Conservation (phyloP, 1,284 basidiomycete genomes). For the Tilletia indica region DNA sequence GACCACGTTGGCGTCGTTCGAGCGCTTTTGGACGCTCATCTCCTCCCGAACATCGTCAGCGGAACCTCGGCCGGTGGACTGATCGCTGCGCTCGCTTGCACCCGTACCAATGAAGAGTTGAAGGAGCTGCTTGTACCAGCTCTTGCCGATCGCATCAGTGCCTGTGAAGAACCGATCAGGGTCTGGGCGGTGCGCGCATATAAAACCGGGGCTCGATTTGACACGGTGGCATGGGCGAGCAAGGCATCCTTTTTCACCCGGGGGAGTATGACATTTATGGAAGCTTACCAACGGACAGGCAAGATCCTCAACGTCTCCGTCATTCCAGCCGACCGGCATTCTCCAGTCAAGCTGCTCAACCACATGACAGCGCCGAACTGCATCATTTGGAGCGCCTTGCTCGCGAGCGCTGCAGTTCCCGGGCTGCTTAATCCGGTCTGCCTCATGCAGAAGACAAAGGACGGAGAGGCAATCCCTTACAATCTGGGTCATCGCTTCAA, state of each 20-base stretch:
- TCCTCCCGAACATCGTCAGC: slow-evolving; percentile 81
- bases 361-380: slow-evolving; percentile 91
- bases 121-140: slow-evolving; percentile 61
- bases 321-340: slow-evolving; percentile 85
- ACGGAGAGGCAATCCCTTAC: slow-evolving; percentile 83
- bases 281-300: slow-evolving; percentile 90
- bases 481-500: slow-evolving; percentile 71
- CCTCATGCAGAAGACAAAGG: slow-evolving; percentile 84
- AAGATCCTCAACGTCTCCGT: slow-evolving; percentile 88
- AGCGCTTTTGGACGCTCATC: slow-evolving; percentile 80
- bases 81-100: slow-evolving; percentile 69
- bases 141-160: slow-evolving; percentile 77
- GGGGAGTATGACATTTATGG: slow-evolving; percentile 91
- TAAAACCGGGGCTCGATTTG: slow-evolving; percentile 88
- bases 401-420: slow-evolving; percentile 53
- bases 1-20: slow-evolving; percentile 83
- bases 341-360: slow-evolving; percentile 88
- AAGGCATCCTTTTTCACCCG: slow-evolving; percentile 79
- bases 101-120: slow-evolving; percentile 84
- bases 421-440: slow-evolving; percentile 65
- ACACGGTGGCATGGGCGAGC: slow-evolving; percentile 80
- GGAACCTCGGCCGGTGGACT: slow-evolving; percentile 92
- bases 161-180: slow-evolving; percentile 72
- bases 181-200: slow-evolving; percentile 76
- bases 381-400: slow-evolving; percentile 62